Conservation (phyloP, 768 basidiomycete genomes). For the Podaxis rugospora region DNA sequence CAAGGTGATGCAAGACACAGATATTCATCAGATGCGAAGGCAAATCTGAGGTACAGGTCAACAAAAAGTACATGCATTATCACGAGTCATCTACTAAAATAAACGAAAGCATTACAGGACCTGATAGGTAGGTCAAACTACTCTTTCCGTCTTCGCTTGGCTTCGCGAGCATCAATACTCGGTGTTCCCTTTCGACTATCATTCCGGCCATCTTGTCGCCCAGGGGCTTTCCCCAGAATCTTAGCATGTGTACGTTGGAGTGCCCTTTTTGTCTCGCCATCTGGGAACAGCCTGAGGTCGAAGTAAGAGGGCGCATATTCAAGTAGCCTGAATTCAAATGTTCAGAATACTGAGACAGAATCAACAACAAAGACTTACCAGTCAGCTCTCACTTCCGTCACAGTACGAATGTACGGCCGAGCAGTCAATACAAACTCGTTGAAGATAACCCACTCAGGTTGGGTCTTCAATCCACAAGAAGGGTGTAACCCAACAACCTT, state of each 20-base stretch:
- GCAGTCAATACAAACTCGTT: slow-evolving; percentile 89
- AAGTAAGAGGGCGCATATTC: slow-evolving; percentile 54
- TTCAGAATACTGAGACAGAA: slow-evolving; percentile 2
- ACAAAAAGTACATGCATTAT: too few relatives aligned
- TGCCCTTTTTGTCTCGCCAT: slow-evolving; percentile 68
- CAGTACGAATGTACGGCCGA: slow-evolving; percentile 84
- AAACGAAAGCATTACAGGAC: too few relatives aligned
- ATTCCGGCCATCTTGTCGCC: slow-evolving; percentile 17
- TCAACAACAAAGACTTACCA: slow-evolving; percentile 47
- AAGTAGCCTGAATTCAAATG: slow-evolving; percentile 27
- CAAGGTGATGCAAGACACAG: too few relatives aligned
- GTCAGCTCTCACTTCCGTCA: slow-evolving; percentile 80
- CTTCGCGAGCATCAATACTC: slow-evolving; percentile 19
- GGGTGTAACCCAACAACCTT: slow-evolving; percentile 75
- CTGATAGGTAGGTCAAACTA: background rate
- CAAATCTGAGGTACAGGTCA: too few relatives aligned
- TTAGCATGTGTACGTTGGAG: slow-evolving; percentile 54
- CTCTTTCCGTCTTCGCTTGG: slow-evolving; percentile 27
- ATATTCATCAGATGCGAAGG: too few relatives aligned
- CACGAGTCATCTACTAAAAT: too few relatives aligned
- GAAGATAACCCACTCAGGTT: slow-evolving; percentile 87
- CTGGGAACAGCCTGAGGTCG: slow-evolving; percentile 58
- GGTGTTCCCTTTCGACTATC: slow-evolving; percentile 15
- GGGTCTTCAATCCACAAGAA: slow-evolving; percentile 75
- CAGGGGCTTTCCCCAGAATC: slow-evolving; percentile 36